Evolutionary conservation across 2,329 filamentous ascomycete species (phyloP), one percentile per base, ranked within the genome.

Genomic region (Kalmusia sp.): DNA sequence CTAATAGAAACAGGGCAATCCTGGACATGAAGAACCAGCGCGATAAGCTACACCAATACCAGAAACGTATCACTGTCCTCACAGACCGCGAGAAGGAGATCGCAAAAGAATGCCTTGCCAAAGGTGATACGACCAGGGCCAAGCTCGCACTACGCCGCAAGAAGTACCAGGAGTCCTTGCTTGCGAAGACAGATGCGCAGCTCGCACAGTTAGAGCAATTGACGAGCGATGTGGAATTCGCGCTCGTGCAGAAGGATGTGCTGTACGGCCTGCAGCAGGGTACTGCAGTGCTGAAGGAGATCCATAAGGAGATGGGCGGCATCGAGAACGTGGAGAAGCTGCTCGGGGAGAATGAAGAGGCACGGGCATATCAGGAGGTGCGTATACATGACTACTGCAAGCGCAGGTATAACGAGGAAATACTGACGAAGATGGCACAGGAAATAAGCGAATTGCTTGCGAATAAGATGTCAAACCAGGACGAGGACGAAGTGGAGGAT

Each of bases 401-500:
- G 3, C 8, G 17, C 22, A 34, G 25, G 2, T 12, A 14, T 40
- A 17, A 22, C 52, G 17, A 7, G 15, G 2, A 62, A 15, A 62
- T 50, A 19, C 28, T 14, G n/a, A 31, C 19, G n/a, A 17, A 17
- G 35, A 19, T 44, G 22, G 34, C 28, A 62, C 67, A 96, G 90
- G 93, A 99, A 80, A 85, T 99, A 64, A 95, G 89, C 76, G 91
- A 96, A 44, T 90, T 97, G 84, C 85, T 99, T 2, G 90, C 88
- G 28, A 90, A 90, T 11, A 87, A 88, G 64, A 93, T 99, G 79
- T 91, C 92, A 12, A 95, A 92, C 69, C 90, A 96, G 67, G 95
- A 99, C 75, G 95, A 99, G 75, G 93, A 98, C 69, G 95, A 97
- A 69, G 95, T 99, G 28, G 95, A 99, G 72, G 93, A 97, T 69